A percentile compares a stretch with the other conserved stretches of the same genome.
These are phyloP conservation scores for Sungouiozyma intestinalis DNA, from an alignment of 805 yeast genomes.

Conservation along the genomic window DNA sequence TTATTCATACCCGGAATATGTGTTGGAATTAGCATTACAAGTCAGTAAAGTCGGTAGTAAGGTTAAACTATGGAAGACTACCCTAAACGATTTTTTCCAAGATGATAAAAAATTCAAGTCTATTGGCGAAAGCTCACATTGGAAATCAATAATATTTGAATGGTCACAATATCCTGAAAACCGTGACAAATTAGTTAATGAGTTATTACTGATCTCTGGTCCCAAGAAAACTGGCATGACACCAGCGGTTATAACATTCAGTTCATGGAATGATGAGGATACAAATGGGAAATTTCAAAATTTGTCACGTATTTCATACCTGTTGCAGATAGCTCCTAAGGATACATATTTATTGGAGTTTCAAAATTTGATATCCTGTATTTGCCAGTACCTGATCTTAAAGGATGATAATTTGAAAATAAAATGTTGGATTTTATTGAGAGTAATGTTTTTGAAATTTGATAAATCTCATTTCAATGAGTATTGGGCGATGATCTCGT, in stretches of 20 bases:
- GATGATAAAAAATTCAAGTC: slow-evolving; percentile 32
- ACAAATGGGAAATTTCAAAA: slow-evolving; percentile 41
- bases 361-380: slow-evolving; percentile 36
- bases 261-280: slow-evolving; percentile 61
- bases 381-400: slow-evolving; percentile 31
- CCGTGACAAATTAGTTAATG: slow-evolving; percentile 37
- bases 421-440: slow-evolving; percentile 40
- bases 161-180: slow-evolving; percentile 54
- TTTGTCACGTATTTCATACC: slow-evolving; percentile 51
- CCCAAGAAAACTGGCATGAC: slow-evolving; percentile 37
- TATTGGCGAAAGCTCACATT: slow-evolving; percentile 21
- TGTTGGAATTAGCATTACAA: slow-evolving; percentile 36
- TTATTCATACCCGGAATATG: slow-evolving; percentile 30
- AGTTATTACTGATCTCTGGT: slow-evolving; percentile 18
- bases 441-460: slow-evolving; percentile 56
- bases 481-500: slow-evolving; percentile 59
- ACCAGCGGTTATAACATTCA: slow-evolving; percentile 47
- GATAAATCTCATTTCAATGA: slow-evolving; percentile 54
- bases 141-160: slow-evolving; percentile 45
- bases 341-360: slow-evolving; percentile 44
- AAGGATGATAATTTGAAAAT: slow-evolving; percentile 22
- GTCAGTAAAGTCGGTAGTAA: slow-evolving; percentile 23
- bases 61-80: slow-evolving; percentile 50
- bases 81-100: slow-evolving; percentile 53
- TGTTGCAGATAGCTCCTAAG: slow-evolving; percentile 50